phyloP scores from a whole-genome alignment of 305 asterid genomes.

The Lippia alba region DNA sequence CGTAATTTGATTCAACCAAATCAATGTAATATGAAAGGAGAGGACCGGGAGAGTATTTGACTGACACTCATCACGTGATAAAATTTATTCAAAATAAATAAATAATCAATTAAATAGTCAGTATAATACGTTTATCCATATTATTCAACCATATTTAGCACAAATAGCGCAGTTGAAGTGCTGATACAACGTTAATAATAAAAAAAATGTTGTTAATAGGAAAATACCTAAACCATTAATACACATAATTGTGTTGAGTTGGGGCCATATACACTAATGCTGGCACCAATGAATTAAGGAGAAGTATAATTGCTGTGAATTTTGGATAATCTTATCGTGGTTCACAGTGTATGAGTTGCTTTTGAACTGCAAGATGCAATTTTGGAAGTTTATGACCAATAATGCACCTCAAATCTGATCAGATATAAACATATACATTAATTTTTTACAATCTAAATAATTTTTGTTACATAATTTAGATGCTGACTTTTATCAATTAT shows the following conservation, averaged over 20 bases:
- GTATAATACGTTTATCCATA: too few relatives aligned
- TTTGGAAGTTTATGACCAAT: conserved; percentile 54
- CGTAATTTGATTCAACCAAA: too few relatives aligned
- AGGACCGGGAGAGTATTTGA: too few relatives aligned
- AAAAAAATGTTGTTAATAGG: too few relatives aligned
- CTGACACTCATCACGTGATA: too few relatives aligned
- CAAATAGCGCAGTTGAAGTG: too few relatives aligned
- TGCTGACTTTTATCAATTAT: conserved; percentile 34
- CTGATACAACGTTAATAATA: too few relatives aligned
- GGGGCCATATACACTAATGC: conserved; percentile 16
- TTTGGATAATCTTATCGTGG: conserved; percentile 30
- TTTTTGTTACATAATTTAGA: conserved; percentile 4
- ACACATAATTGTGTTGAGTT: background rate
- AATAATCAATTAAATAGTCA: too few relatives aligned
- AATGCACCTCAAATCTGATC: conserved; percentile 35
- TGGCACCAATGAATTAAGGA: conserved; percentile 28
- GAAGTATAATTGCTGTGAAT: conserved; percentile 22
- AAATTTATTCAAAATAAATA: too few relatives aligned
- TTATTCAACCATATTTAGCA: too few relatives aligned
- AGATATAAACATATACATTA: background rate
- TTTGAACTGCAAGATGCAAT: conserved; percentile 24
- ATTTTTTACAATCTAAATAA: background rate
- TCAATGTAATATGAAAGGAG: too few relatives aligned
- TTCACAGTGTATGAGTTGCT: conserved; percentile 22
- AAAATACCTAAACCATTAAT: too few relatives aligned